Conservation (phyloP, 1,139 yeast species). For the Taphrina wiesneri region DNA sequence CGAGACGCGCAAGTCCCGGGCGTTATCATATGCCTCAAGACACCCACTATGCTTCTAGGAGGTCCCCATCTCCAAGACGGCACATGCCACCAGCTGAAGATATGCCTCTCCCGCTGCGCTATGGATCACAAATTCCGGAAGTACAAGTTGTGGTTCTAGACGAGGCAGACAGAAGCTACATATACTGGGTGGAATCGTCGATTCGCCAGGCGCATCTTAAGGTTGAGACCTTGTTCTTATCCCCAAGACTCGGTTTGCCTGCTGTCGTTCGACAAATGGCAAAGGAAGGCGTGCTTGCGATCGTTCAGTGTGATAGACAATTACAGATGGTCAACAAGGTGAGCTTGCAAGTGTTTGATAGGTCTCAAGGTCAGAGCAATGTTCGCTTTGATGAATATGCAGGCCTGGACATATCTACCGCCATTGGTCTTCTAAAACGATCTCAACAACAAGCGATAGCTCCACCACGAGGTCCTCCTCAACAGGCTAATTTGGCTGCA, state of each 20-base stretch:
- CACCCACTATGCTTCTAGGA: slow-evolving; percentile 5
- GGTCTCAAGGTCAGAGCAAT: slow-evolving; percentile 62
- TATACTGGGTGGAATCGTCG: slow-evolving; percentile 58
- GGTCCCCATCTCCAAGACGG: slow-evolving; percentile 34
- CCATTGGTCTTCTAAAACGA: slow-evolving; percentile 53
- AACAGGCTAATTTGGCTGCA: slow-evolving; percentile 40
- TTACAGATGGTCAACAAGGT: slow-evolving; percentile 50
- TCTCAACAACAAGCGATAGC: slow-evolving; percentile 40
- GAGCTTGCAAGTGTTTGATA: slow-evolving; percentile 73
- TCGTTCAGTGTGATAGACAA: slow-evolving; percentile 62
- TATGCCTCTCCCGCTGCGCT: slow-evolving; percentile 38
- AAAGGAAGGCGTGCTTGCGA: slow-evolving; percentile 73
- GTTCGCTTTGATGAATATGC: slow-evolving; percentile 77
- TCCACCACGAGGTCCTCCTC: slow-evolving; percentile 35
- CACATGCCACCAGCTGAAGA: slow-evolving; percentile 40
- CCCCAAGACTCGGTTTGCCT: slow-evolving; percentile 55
- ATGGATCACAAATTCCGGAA: slow-evolving; percentile 50
- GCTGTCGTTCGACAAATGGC: slow-evolving; percentile 75
- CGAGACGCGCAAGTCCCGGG: slow-evolving; percentile 44
- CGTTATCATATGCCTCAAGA: slow-evolving; percentile 41
- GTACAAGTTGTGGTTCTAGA: slow-evolving; percentile 69
- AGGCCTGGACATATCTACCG: slow-evolving; percentile 63
- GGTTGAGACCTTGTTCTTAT: slow-evolving; percentile 53
- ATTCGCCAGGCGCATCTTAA: slow-evolving; percentile 57
- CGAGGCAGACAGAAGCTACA: slow-evolving; percentile 57